These are phyloP conservation scores for Poteriospumella lacustris DNA, from an alignment of 108 stramenopile species.

Conservation along the genomic window DNA sequence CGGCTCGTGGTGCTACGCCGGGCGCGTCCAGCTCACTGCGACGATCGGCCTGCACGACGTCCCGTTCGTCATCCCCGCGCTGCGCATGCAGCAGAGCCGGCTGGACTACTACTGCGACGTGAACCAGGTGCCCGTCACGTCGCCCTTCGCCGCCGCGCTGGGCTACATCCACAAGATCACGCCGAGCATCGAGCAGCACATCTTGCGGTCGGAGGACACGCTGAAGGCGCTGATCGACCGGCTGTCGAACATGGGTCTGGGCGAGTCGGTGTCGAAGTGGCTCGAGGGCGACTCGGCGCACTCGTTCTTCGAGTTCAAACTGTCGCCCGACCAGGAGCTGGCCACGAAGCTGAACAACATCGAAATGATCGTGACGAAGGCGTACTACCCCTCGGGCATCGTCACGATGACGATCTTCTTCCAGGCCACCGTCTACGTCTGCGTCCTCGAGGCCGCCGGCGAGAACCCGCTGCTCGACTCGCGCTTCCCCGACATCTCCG, in stretches of 20 bases:
- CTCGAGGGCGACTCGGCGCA: slow-evolving; percentile 54
- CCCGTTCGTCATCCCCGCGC: slow-evolving; percentile 60
- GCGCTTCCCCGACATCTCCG: slow-evolving; percentile 45
- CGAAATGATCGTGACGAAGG: slow-evolving; percentile 46
- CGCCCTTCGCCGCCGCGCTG: slow-evolving; percentile 50
- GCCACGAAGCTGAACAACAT: slow-evolving; percentile 34
- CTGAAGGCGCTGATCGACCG: slow-evolving; percentile 40
- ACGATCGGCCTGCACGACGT: slow-evolving; percentile 51
- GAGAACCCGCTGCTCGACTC: slow-evolving; percentile 50
- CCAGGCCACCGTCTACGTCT: slow-evolving; percentile 28
- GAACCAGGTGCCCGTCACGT: slow-evolving; percentile 35
- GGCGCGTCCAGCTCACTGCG: slow-evolving; percentile 53
- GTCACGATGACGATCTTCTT: slow-evolving; percentile 43
- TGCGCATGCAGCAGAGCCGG: slow-evolving; percentile 60
- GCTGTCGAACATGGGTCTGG: slow-evolving; percentile 45
- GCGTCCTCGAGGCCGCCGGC: slow-evolving; percentile 34
- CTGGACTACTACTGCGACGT: slow-evolving; percentile 58
- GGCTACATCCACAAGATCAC: slow-evolving; percentile 31
- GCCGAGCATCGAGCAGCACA: slow-evolving; percentile 51
- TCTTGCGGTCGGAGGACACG: slow-evolving; percentile 44
- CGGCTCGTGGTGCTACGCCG: slow-evolving; percentile 65
- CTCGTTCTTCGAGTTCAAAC: slow-evolving; percentile 65
- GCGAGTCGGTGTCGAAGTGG: slow-evolving; percentile 52
- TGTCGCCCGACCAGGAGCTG: slow-evolving; percentile 14
- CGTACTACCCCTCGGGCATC: slow-evolving; percentile 37